Evolutionary conservation across 202 grass and related monocot genomes (phyloP).

Genomic region (Schoenoplectus triqueter): DNA sequence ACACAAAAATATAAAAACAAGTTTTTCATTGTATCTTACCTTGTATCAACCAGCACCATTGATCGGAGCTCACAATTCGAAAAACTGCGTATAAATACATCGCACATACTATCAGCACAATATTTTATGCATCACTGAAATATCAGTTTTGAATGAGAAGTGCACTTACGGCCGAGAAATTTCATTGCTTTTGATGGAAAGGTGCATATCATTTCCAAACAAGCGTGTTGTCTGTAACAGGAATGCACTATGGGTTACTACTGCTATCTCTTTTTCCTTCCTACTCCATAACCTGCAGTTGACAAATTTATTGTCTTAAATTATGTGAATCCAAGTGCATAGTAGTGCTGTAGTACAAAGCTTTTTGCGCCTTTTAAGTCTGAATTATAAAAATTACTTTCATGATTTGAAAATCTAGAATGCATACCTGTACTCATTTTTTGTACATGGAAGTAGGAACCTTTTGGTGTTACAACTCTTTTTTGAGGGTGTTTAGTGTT

Average conservation of each 20-base stretch:
- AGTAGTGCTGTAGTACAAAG: not conserved
- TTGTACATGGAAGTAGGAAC: conserved; percentile 3
- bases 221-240: conserved; percentile 56
- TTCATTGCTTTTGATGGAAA: conserved; percentile 53
- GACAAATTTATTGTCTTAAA: not conserved
- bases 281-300: conserved; percentile 80
- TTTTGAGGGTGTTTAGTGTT: too few relatives aligned
- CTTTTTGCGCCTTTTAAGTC: not conserved
- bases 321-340: not conserved
- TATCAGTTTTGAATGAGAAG: not conserved
- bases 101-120: not conserved
- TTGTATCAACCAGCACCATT: conserved; percentile 75
- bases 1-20: not conserved
- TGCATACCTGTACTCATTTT: not conserved
- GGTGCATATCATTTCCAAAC: conserved; percentile 71
- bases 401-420: not conserved
- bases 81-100: conserved; percentile 57
- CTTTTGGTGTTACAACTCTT: not conserved
- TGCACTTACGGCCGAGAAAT: conserved; percentile 68
- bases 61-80: conserved; percentile 84
- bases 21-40: conserved; percentile 39
- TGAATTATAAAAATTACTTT: not conserved
- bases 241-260: conserved; percentile 74
- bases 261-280: conserved; percentile 80
- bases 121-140: not conserved